Evolutionary conservation across 176 grass and related monocot genomes (phyloP).

Genomic region (Guadua angustifolia): DNA sequence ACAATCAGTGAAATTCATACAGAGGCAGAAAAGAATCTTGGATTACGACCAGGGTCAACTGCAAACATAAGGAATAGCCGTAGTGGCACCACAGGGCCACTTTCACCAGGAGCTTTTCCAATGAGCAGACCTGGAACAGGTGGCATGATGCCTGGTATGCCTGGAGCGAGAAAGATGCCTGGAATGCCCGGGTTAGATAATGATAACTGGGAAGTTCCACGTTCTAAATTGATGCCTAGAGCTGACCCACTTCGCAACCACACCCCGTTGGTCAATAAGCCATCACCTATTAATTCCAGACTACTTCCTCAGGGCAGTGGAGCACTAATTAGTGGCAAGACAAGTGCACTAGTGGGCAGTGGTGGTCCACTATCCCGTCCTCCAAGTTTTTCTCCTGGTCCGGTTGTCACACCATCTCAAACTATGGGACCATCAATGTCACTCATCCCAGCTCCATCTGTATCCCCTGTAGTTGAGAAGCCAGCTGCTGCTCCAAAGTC

Average conservation of each 20-base stretch:
- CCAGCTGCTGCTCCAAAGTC: slow-evolving; percentile 39
- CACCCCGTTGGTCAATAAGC: slow-evolving; percentile 34
- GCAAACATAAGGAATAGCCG: slow-evolving; percentile 43
- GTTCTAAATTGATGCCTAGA: slow-evolving; percentile 61
- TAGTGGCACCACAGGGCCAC: slow-evolving; percentile 35
- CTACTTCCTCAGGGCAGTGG: slow-evolving; percentile 66
- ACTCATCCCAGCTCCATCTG: slow-evolving; percentile 30
- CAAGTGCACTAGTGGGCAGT: slow-evolving; percentile 58
- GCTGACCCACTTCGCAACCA: slow-evolving; percentile 35
- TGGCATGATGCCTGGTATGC: slow-evolving; percentile 94
- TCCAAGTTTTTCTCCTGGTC: slow-evolving; percentile 13
- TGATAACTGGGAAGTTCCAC: slow-evolving; percentile 77
- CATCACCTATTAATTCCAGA: slow-evolving; percentile 46
- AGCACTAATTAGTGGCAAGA: slow-evolving; percentile 55
- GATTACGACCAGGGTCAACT: slow-evolving; percentile 56
- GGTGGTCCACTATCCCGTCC: slow-evolving; percentile 31
- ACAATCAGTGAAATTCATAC: slow-evolving; percentile 66
- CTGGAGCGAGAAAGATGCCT: slow-evolving; percentile 77
- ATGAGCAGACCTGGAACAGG: slow-evolving; percentile 51
- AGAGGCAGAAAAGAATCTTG: slow-evolving; percentile 75
- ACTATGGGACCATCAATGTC: slow-evolving; percentile 22
- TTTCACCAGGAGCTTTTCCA: slow-evolving; percentile 51
- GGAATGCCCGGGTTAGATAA: slow-evolving; percentile 72
- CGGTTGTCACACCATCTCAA: slow-evolving; percentile 28
- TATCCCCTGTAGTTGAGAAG: slow-evolving; percentile 16